Evolutionary conservation across 371 early-diverging fungal species (phyloP).

Genomic region (Mortierella sp.): DNA sequence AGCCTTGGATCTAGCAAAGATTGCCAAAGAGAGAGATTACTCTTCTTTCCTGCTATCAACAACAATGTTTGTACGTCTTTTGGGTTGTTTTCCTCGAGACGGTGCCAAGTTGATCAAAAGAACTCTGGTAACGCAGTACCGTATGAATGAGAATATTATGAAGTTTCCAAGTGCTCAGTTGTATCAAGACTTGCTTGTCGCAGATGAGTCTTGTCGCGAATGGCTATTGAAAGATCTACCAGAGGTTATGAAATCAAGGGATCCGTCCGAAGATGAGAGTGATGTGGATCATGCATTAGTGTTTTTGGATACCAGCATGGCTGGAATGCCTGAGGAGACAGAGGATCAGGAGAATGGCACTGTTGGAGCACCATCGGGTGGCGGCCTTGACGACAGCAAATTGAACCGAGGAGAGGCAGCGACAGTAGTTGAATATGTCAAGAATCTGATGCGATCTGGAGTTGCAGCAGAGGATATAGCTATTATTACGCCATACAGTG

Average conservation of each 20-base stretch:
- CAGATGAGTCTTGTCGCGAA: constrained; percentile 74
- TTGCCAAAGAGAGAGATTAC: constrained; percentile 62
- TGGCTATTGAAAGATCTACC: constrained; percentile 78
- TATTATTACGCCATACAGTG: constrained; percentile 90
- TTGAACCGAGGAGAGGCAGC: constrained; percentile 84
- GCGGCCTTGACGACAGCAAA: constrained; percentile 66
- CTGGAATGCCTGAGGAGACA: constrained; percentile 69
- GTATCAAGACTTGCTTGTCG: constrained; percentile 73
- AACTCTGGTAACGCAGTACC: constrained; percentile 88
- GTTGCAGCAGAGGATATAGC: constrained; percentile 77
- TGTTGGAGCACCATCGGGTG: constrained; percentile 9
- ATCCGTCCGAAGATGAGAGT: constrained; percentile 53
- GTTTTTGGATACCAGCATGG: constrained; percentile 83
- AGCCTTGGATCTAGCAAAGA: constrained; percentile 54
- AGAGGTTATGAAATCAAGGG: constrained; percentile 58
- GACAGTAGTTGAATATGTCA: constrained; percentile 72
- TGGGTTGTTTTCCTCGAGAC: constrained; percentile 44
- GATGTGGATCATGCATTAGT: constrained; percentile 74
- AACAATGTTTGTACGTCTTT: constrained; percentile 44
- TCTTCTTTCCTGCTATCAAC: constrained; percentile 49
- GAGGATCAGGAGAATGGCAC: constrained; percentile 58
- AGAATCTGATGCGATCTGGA: constrained; percentile 73
- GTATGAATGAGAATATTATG: constrained; percentile 91
- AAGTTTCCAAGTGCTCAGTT: constrained; percentile 76
- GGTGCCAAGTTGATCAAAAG: constrained; percentile 62